Percentiles rank a stretch among this genome's conserved stretches.
phyloP scores from a whole-genome alignment of 2,329 filamentous ascomycete species.

The Zopfia rhizophila region DNA sequence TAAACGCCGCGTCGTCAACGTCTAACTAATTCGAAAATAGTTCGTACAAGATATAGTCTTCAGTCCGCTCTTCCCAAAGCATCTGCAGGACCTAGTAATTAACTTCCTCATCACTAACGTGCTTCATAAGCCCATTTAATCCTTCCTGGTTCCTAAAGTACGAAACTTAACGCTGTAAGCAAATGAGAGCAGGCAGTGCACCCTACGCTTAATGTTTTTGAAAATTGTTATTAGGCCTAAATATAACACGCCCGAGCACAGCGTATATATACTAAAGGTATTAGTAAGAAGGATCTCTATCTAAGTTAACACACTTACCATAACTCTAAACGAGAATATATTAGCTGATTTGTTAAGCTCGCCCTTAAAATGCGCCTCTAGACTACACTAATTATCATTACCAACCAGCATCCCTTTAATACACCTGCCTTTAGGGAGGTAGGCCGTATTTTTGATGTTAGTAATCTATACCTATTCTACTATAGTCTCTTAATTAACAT shows the following conservation, averaged over 20 bases:
- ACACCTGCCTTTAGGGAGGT: conserved; percentile 43
- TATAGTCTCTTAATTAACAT: conserved; percentile 18
- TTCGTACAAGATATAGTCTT: conserved; percentile 43
- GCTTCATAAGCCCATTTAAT: conserved; percentile 42
- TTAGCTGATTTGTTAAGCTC: conserved; percentile 42
- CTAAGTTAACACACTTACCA: conserved; percentile 29
- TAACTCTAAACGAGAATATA: conserved; percentile 41
- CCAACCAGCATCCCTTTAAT: conserved; percentile 43
- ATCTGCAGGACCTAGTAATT: conserved; percentile 43
- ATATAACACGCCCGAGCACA: conserved; percentile 33
- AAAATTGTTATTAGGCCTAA: conserved; percentile 39
- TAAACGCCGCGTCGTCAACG: conserved; percentile 52
- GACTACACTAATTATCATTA: conserved; percentile 47
- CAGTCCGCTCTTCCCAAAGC: conserved; percentile 46
- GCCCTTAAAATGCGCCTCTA: conserved; percentile 39
- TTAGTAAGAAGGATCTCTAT: conserved; percentile 12
- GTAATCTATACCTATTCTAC: conserved; percentile 35
- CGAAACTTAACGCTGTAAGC: conserved; percentile 41
- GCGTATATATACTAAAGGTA: conserved; percentile 37
- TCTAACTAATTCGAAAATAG: conserved; percentile 45
- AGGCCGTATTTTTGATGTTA: conserved; percentile 48
- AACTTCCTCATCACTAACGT: conserved; percentile 45
- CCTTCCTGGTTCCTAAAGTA: conserved; percentile 40
- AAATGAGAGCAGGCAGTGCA: conserved; percentile 34
- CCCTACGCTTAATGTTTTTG: conserved; percentile 28